Evolutionary conservation across 352 stramenopile genomes (phyloP).

Genomic region (Phytopythium chamaehyphon): DNA sequence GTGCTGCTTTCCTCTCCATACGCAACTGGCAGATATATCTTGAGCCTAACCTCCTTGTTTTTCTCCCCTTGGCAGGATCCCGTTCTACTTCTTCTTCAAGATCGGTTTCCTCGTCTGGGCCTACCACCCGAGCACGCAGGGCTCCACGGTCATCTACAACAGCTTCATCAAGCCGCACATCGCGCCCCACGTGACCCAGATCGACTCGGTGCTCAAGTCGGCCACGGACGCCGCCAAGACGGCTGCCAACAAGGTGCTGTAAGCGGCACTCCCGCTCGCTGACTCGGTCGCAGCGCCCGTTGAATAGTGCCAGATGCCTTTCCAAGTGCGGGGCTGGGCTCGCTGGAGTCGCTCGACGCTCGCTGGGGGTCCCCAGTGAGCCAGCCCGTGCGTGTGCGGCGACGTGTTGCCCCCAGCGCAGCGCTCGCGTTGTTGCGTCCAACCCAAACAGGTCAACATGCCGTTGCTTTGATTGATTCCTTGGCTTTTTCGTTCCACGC

Average conservation of each 20-base stretch:
- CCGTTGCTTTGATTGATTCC: no score
- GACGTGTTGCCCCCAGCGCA: background rate
- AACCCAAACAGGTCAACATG: no score
- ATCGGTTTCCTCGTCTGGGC: conserved; percentile 82
- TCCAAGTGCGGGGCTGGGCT: conserved; percentile 3
- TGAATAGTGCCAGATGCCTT: conserved; percentile 8
- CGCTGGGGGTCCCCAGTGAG: background rate
- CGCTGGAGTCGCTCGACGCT: background rate
- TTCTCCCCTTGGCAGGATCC: conserved; percentile 34
- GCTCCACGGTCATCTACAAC: conserved; percentile 83
- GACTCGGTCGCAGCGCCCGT: background rate
- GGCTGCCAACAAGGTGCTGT: conserved; percentile 42
- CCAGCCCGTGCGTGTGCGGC: no score
- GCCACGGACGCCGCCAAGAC: conserved; percentile 49
- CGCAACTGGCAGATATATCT: no score
- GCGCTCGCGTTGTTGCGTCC: background rate
- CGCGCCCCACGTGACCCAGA: conserved; percentile 56
- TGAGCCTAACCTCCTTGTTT: conserved; percentile 1
- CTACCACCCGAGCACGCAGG: conserved; percentile 79
- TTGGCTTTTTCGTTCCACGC: no score
- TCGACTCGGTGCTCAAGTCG: conserved; percentile 62
- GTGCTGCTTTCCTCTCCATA: conserved; percentile 7
- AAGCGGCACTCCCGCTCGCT: conserved; percentile 1
- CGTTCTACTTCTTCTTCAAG: conserved; percentile 89
- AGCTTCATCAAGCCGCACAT: conserved; percentile 83